Evolutionary conservation across 1,284 basidiomycete genomes (phyloP), one percentile per base, ranked within the genome.

Genomic region (Rugosomyces carneus): DNA sequence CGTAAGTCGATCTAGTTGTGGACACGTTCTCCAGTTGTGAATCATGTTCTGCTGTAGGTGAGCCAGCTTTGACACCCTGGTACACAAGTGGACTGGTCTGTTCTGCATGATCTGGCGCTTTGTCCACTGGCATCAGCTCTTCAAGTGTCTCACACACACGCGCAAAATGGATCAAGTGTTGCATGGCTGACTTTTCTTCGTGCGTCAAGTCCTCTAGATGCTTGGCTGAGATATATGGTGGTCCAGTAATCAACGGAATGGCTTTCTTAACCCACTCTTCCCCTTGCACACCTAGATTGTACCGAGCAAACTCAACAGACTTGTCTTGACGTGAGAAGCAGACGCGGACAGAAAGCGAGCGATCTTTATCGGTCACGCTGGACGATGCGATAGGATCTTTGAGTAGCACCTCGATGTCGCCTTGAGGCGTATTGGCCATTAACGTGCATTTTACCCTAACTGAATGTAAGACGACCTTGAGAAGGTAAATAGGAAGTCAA

Each of bases 401-500:
- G 41, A 70, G 57, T 18, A 70, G 49, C 11, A 76, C 47, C 51
- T 80, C 76, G 26, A 80, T 61, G 48, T 80, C 77, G 13, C 67
- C 74, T 19, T 54, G 61, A 23, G 77, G 72, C n/a, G 63, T 60
- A 48, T 81, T 80, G 3, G 71, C 66, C 77, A 80, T 79, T 16
- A 80, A 60, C 3, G 67, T 73, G 53, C 69, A 78, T 51, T 71
- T 74, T 3, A 67, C 63, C 0, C 60, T 57, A 1, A 58, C 52
- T 32, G 65, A 60, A 52, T 75, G 66, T 44, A 75, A 53, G 4
- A 73, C 62, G n/a, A 80, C 55, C 75, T 78, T 43, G 13, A 27
- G 32, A 35, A 4, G 26, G 32, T 40, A 19, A 34, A 19, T 31
- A 8, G 2, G 4, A 41, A 20, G 23, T 18, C 26, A 15, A 29